Base-by-base conservation (phyloP, 345 rosid genomes). In the Acer yangbiense region DNA sequence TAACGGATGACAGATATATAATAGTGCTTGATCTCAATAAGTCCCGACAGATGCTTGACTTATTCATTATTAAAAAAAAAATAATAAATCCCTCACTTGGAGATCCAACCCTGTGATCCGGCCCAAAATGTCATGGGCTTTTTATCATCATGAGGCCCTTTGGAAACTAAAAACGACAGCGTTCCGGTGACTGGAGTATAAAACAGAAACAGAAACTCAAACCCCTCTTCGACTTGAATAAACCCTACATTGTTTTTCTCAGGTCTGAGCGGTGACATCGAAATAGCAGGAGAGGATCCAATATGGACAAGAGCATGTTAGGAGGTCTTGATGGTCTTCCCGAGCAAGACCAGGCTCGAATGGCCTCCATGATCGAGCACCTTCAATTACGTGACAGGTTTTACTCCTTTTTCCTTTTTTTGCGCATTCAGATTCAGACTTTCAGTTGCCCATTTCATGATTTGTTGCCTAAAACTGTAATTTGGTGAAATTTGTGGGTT, bases 381-480 rank as follows among this genome's bases (percentile, higher is more conserved):
- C 98, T 94, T 72, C 98, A 94, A 82, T 75, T 94, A 29, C 97
- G 96, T 41, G 96, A 92, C 80, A 94, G 96, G 98, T 94, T 46
- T 48, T 69, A 78, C 70, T 58, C 17, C 57, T 61, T 54, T 44
- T 44, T 62, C 43, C 39, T 35, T 44, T 2, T 13, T 27, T 65
- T 54, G 35, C 35, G 54, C 43, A 32, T 35, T 70, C 43, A 50
- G 4, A n/a, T 55, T 68, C 5, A 32, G 35, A 32, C 35, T 32
- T 32, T 32, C 39, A 2, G 43, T 29, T 65, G 41, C 63, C 17
- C 29, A 27, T 17, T 60, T 64, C 62, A n/a, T 12, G n/a, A 9
- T 25, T 41, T 43, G 6, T 48, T 71, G 39, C 64, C 58, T 54
- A 9, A 60, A 18, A n/a, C 64, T 60, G 11, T 20, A 21, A 6